Base-by-base conservation (phyloP, 2,329 filamentous ascomycete genomes). In the Colletotrichum australisinense region DNA sequence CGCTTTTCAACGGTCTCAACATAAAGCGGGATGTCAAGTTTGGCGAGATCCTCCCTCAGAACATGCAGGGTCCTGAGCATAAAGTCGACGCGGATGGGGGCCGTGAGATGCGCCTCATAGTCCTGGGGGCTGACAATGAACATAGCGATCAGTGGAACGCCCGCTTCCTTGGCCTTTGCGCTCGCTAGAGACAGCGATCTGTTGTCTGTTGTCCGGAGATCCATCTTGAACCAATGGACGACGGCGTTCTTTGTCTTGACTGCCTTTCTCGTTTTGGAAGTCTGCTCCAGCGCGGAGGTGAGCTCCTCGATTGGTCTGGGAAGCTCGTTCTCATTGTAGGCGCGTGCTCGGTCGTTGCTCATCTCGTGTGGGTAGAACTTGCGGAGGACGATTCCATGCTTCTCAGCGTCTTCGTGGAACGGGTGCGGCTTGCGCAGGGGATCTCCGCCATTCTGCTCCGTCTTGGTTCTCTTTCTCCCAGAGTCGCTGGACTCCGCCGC, bases 221-320 rank as follows among this genome's bases (percentile, higher is more conserved):
- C 95, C 78, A 90, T 91, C 83, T 97, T 97, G 86, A 96, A 98
- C 95, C 95, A 98, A 82, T 97, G 94, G 0, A 97, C 89, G 0
- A 97, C 92, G 0, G 92, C 90, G 30, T 89, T 84, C 35, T 89
- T 89, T 0, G 87, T 84, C 1, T 83, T 74, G 14, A 93, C 87
- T 1, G 84, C 81, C 32, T 86, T 84, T 9, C 93, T 88, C 46
- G 83, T 80, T 0, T 82, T 77, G 2, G 86, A 82, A 0, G 94
- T 97, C 2, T 91, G 88, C 28, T 86, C 80, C 5, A 95, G 85
- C 0, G 92, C 91, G 1, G 84, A 80, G 6, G 90, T 80, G 2
- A 98, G 86, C 0, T 89, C 81, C 77, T 95, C 91, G 24, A 97
- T 93, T 0, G 95, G 95, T 0, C 93, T 90, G 4, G 92, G 88